Percentiles rank a stretch among this genome's conserved stretches.
These are phyloP conservation scores for Coemansia umbellata DNA, from an alignment of 192 early-diverging fungal species.

Conservation along the genomic window DNA sequence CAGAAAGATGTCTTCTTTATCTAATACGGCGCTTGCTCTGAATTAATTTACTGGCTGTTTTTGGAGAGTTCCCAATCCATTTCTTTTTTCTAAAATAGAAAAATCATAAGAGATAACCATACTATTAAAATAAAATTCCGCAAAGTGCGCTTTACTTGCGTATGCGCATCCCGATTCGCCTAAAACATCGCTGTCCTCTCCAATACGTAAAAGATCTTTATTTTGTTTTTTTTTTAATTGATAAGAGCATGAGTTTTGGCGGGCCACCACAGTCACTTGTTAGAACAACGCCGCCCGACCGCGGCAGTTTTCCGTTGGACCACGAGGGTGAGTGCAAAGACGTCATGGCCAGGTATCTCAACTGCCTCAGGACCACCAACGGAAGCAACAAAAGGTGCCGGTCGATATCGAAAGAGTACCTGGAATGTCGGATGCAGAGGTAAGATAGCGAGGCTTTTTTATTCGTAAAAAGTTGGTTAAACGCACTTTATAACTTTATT, in stretches of 20 bases:
- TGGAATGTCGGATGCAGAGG: conserved; percentile 89
- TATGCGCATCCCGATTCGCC: too few relatives aligned
- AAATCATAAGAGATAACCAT: too few relatives aligned
- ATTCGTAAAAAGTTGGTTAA: neutral
- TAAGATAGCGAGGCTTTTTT: conserved; percentile 1
- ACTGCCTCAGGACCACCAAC: conserved; percentile 69
- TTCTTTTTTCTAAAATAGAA: too few relatives aligned
- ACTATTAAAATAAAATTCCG: too few relatives aligned
- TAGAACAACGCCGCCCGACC: conserved; percentile 70
- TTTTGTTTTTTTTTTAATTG: neutral
- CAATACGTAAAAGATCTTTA: neutral
- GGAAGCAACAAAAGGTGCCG: conserved; percentile 71
- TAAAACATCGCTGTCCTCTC: too few relatives aligned
- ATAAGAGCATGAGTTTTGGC: conserved; percentile 68
- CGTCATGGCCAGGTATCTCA: conserved; percentile 76
- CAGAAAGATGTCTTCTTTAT: too few relatives aligned
- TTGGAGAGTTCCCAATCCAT: too few relatives aligned
- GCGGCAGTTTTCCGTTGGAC: conserved; percentile 90
- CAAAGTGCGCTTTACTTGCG: too few relatives aligned
- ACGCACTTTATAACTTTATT: neutral
- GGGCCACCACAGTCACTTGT: conserved; percentile 64
- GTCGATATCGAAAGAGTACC: conserved; percentile 69
- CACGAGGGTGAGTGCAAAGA: conserved; percentile 79
- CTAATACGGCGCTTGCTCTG: too few relatives aligned
- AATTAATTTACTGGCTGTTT: too few relatives aligned